These are phyloP conservation scores for Hylodesmum podocarpum DNA, from an alignment of 306 rosid species.

Conservation along the genomic window DNA sequence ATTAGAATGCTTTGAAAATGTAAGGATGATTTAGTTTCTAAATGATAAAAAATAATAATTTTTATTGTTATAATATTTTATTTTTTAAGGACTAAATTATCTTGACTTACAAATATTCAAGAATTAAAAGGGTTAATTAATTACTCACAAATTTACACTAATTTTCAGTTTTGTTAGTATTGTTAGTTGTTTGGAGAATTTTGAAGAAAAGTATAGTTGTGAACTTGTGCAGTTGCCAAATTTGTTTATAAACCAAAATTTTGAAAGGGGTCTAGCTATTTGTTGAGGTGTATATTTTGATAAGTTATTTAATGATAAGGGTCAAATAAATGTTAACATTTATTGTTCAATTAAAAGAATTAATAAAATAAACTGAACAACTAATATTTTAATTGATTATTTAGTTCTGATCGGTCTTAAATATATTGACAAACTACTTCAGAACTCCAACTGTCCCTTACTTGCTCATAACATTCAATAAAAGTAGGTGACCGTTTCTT, in stretches of 20 bases:
- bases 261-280: not conserved
- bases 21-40: too few relatives aligned
- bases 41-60: too few relatives aligned
- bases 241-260: not conserved
- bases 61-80: too few relatives aligned
- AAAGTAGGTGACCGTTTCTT: not conserved
- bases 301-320: not conserved
- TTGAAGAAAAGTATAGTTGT: not conserved
- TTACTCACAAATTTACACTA: too few relatives aligned
- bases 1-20: too few relatives aligned
- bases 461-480: not conserved
- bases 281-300: slow-evolving; percentile 10
- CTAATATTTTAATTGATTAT: not conserved
- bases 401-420: not conserved
- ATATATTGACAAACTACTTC: not conserved
- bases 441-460: not conserved
- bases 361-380: not conserved
- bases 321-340: not conserved
- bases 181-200: not conserved
- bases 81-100: too few relatives aligned
- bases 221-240: not conserved
- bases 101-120: too few relatives aligned
- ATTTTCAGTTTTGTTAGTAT: not conserved
- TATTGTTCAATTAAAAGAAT: not conserved
- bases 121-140: too few relatives aligned